Percentiles rank a stretch among this genome's conserved stretches.
These are phyloP conservation scores for Dipodascus geniculatus DNA, from an alignment of 805 yeast species.

Conservation along the genomic window DNA sequence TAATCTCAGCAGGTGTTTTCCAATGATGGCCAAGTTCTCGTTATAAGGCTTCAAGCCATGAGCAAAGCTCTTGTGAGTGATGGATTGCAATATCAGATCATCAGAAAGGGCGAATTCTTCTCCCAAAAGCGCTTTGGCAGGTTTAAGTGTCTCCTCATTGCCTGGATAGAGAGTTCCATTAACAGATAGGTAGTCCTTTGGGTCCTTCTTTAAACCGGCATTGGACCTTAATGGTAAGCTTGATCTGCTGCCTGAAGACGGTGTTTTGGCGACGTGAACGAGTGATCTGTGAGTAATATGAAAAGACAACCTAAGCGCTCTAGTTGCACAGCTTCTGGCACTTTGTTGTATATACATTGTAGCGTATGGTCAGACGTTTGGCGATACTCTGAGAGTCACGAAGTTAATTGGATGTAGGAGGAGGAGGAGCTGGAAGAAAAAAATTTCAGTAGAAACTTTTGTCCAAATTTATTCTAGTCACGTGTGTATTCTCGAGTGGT, in stretches of 20 bases:
- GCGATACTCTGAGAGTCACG: neutral
- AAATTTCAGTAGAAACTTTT: neutral
- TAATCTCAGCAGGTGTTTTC: constrained; percentile 22
- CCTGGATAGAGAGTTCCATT: constrained; percentile 45
- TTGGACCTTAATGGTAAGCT: neutral
- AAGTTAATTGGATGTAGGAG: neutral
- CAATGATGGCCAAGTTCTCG: constrained; percentile 69
- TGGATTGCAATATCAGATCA: constrained; percentile 55
- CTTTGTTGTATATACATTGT: neutral
- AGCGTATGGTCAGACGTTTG: neutral
- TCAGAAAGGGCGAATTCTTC: constrained; percentile 46
- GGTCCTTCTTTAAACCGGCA: constrained; percentile 58
- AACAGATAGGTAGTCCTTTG: constrained; percentile 41
- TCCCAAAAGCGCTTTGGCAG: constrained; percentile 39
- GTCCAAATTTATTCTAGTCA: neutral
- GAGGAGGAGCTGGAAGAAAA: neutral
- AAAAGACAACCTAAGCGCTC: neutral
- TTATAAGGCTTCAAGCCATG: constrained; percentile 85
- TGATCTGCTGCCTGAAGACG: neutral
- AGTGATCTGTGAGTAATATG: neutral
- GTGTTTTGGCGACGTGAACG: neutral
- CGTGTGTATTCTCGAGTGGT: neutral
- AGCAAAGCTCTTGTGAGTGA: constrained; percentile 91
- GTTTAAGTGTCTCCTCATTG: constrained; percentile 35
- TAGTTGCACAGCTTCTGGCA: neutral